Percentiles rank a stretch among this genome's conserved stretches.
Conservation (phyloP, 345 rosid genomes). For the Ceriops decandra region DNA sequence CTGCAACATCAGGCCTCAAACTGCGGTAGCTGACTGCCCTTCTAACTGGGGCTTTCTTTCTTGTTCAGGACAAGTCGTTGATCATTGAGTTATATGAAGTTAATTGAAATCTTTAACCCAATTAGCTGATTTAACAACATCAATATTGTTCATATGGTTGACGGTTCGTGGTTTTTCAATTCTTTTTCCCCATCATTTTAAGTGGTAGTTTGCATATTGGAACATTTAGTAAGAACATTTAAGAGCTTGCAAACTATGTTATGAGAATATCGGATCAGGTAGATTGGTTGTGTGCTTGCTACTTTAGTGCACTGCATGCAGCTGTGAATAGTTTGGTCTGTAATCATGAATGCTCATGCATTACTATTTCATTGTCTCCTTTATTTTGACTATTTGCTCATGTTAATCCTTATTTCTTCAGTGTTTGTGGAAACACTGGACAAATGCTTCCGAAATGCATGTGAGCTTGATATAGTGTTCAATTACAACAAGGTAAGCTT, state of each 20-base stretch:
- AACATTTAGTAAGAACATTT: too few relatives aligned
- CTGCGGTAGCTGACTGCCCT: too few relatives aligned
- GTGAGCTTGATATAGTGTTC: slow-evolving; percentile 85
- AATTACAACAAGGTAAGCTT: slow-evolving; percentile 76
- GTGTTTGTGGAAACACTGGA: slow-evolving; percentile 95
- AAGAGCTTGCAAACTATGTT: too few relatives aligned
- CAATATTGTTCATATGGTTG: neutral
- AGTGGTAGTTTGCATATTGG: neutral
- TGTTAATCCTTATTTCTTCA: slow-evolving; percentile 35
- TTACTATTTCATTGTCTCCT: too few relatives aligned
- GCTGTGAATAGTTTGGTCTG: too few relatives aligned
- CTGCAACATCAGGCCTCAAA: too few relatives aligned
- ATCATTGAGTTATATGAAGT: neutral
- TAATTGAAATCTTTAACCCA: neutral
- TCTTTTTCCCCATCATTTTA: neutral
- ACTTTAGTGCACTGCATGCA: too few relatives aligned
- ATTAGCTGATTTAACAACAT: neutral
- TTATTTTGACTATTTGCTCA: slow-evolving; percentile 18
- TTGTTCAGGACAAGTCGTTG: too few relatives aligned
- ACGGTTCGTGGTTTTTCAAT: neutral
- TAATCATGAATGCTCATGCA: too few relatives aligned
- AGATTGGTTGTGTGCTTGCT: too few relatives aligned
- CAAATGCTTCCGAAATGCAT: slow-evolving; percentile 95
- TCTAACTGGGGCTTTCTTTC: too few relatives aligned
- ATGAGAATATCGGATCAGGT: too few relatives aligned